Conservation (phyloP, 2,329 filamentous ascomycete genomes). For the Hypoxylon sp. region DNA sequence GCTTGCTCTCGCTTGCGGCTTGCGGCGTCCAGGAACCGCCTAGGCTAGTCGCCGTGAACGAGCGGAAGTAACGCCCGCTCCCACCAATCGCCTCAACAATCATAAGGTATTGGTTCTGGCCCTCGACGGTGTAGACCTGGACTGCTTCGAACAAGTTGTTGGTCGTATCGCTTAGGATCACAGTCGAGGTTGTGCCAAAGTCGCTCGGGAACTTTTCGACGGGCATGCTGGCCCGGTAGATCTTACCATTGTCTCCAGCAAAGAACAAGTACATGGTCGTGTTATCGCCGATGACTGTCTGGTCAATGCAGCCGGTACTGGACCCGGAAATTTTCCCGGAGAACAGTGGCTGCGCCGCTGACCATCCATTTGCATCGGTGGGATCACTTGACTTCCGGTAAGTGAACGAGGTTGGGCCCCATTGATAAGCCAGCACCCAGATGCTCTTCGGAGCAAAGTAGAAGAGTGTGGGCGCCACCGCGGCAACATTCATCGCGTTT, state of each 20-base stretch:
- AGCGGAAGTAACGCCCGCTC: slow-evolving; percentile 73
- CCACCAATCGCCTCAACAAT: slow-evolving; percentile 72
- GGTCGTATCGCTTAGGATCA: slow-evolving; percentile 64
- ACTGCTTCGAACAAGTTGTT: slow-evolving; percentile 75
- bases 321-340: slow-evolving; percentile 64
- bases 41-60: slow-evolving; percentile 71
- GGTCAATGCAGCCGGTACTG: slow-evolving; percentile 70
- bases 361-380: slow-evolving; percentile 69
- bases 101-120: slow-evolving; percentile 71
- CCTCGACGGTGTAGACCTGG: slow-evolving; percentile 72
- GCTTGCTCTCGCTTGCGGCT: slow-evolving; percentile 65
- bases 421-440: slow-evolving; percentile 77
- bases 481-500: slow-evolving; percentile 59
- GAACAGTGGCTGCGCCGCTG: slow-evolving; percentile 66
- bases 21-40: slow-evolving; percentile 69
- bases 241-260: slow-evolving; percentile 73
- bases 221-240: slow-evolving; percentile 74
- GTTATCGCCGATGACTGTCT: slow-evolving; percentile 72
- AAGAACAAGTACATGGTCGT: slow-evolving; percentile 77
- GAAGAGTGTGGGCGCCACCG: slow-evolving; percentile 73
- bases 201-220: slow-evolving; percentile 70
- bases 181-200: slow-evolving; percentile 65
- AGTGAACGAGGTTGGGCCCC: slow-evolving; percentile 69
- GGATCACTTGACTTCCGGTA: slow-evolving; percentile 71
- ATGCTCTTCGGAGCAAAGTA: slow-evolving; percentile 70